Base-by-base conservation (phyloP, 352 stramenopile genomes). In the Phytophthora aleatoria region DNA sequence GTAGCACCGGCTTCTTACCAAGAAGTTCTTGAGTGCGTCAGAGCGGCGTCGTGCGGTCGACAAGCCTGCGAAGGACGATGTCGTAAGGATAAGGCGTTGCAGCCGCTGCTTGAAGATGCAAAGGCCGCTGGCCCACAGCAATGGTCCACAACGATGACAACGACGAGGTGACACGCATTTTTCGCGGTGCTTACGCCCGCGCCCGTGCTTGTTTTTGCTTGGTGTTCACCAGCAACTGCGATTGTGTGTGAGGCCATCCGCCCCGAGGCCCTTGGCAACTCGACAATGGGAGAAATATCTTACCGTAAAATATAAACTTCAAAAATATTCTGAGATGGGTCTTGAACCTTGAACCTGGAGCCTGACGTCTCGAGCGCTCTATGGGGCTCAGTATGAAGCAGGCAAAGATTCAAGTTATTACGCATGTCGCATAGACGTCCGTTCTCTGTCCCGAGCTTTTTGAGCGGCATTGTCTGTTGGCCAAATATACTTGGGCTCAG, bases 1-100 rank as follows among this genome's bases (percentile, higher is more conserved):
- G 10, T 50, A 6, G 26, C 20, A 26, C 58, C 47, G 64, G 64
- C 50, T 71, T 64, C 35, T 51, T 71, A 26, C 38, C n/a, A 28
- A 4, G 20, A 28, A 28, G 20, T 48, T 48, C 27, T 33, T 36
- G 35, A 39, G 11, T 64, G 41, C 48, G 61, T 44, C 47, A 64
- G 47, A 57, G 51, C 28, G 30, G 26, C 41, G 43, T 67, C 64
- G 64, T 71, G 24, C 35, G 20, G 42, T 62, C 57, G 64, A 43
- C 24, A 27, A 33, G 31, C 62, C 8, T 57, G 54, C 60, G 52
- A 65, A 31, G 52, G 52, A 27, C 44, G 10, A 24, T 54, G 47
- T 59, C 61, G 61, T 69, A 11, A 56, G 43, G 54, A 59, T 30
- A 53, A 53, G 42, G n/a, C 31, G 31, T 13, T 49, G 26, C 5